Conservation (phyloP, 2,329 filamentous ascomycete genomes). For the Didymella segeticola region DNA sequence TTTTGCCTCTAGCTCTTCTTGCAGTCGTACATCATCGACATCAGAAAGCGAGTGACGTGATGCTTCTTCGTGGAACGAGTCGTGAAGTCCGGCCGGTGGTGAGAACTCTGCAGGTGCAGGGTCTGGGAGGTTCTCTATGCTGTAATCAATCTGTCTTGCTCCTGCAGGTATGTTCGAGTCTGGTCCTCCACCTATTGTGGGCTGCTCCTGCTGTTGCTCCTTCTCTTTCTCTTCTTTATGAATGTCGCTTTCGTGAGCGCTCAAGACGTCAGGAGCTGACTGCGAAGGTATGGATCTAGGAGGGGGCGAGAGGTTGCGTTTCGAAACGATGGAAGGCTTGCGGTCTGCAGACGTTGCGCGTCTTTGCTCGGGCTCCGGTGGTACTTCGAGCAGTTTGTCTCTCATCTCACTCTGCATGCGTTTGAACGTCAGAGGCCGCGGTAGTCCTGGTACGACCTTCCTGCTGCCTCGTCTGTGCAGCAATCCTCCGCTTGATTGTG, state of each 20-base stretch:
- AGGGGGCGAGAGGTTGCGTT: conserved; percentile 53
- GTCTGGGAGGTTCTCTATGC: conserved; percentile 22
- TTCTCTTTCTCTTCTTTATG: conserved; percentile 30
- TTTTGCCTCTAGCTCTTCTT: conserved; percentile 80
- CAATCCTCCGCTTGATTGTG: conserved; percentile 43
- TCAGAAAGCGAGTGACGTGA: conserved; percentile 43
- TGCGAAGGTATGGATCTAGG: conserved; percentile 45
- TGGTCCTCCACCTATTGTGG: conserved; percentile 40
- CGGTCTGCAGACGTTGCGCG: conserved; percentile 74
- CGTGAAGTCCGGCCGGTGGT: conserved; percentile 38
- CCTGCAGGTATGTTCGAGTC: conserved; percentile 45
- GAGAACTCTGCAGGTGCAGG: conserved; percentile 23
- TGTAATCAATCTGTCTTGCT: conserved; percentile 45
- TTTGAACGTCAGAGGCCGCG: conserved; percentile 78
- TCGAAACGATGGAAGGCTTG: conserved; percentile 67
- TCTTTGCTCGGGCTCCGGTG: conserved; percentile 69
- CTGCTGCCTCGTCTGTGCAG: conserved; percentile 47
- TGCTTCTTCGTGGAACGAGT: conserved; percentile 40
- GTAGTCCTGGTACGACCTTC: conserved; percentile 78
- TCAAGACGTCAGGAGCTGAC: conserved; percentile 50
- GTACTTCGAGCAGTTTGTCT: conserved; percentile 72
- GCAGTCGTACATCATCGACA: conserved; percentile 67
- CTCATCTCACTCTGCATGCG: conserved; percentile 82
- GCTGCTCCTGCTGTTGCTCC: conserved; percentile 24
- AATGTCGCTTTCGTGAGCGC: conserved; percentile 34